Evolutionary conservation across 1,284 basidiomycete genomes (phyloP).

Genomic region (Ceratobasidium sp.): DNA sequence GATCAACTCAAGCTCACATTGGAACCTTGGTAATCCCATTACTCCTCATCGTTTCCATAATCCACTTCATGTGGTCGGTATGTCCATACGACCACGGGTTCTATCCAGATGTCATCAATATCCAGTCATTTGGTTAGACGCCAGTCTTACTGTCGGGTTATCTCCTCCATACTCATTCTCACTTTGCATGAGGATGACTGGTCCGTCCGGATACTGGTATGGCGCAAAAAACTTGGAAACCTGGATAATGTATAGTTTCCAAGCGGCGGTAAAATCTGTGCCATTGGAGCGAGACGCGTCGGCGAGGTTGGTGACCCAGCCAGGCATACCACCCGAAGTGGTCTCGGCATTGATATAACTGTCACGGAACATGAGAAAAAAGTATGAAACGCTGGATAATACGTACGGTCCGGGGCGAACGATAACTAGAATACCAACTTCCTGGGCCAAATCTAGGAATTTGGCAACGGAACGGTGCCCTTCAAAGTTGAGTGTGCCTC

Average conservation of each 20-base stretch:
- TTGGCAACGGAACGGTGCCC: constrained; percentile 26
- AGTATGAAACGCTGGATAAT: background rate
- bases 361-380: background rate
- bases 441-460: constrained; percentile 32
- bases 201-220: constrained; percentile 46
- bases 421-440: constrained; percentile 36
- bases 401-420: constrained; percentile 43
- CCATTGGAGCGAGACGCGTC: constrained; percentile 16
- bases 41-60: constrained; percentile 5
- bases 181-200: constrained; percentile 19
- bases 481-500: constrained; percentile 30
- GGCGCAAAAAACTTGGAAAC: constrained; percentile 18
- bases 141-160: background rate
- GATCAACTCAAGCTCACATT: background rate
- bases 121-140: no score
- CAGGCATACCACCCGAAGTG: constrained; percentile 27
- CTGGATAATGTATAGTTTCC: constrained; percentile 29
- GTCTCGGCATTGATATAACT: constrained; percentile 38
- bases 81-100: constrained; percentile 3
- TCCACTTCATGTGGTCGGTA: constrained; percentile 29
- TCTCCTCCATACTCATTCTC: constrained; percentile 21
- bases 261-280: constrained; percentile 31
- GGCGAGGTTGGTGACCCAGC: constrained; percentile 32
- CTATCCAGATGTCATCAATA: background rate
- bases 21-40: constrained; percentile 36